A percentile compares a stretch with the other conserved stretches of the same genome.
phyloP scores from a whole-genome alignment of 2,329 filamentous ascomycete species.

The Cladosporium cucumerinum region DNA sequence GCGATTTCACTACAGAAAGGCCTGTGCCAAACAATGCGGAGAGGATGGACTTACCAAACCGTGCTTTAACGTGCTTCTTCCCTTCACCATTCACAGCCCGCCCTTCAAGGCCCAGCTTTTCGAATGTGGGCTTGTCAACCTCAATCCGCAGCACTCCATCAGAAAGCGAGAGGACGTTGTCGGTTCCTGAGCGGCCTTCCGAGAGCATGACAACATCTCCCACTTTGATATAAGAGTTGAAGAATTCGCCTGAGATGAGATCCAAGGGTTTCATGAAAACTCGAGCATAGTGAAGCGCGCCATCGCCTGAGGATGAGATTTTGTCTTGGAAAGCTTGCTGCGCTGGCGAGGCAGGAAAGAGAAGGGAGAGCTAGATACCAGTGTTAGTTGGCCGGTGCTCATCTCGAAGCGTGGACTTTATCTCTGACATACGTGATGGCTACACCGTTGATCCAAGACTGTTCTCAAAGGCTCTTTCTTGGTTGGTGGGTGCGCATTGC shows the following conservation, averaged over 20 bases:
- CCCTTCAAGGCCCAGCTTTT: constrained; percentile 76
- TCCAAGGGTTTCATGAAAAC: constrained; percentile 71
- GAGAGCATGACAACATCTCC: constrained; percentile 82
- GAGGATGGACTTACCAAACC: constrained; percentile 63
- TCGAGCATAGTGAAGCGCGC: constrained; percentile 56
- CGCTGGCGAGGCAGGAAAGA: constrained; percentile 55
- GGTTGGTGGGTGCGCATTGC: constrained; percentile 65
- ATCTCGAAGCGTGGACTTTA: neutral
- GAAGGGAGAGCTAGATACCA: constrained; percentile 57
- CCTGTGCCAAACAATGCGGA: too few relatives aligned
- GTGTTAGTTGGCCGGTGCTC: neutral
- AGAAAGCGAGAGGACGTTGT: constrained; percentile 68
- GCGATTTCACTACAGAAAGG: neutral
- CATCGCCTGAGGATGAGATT: constrained; percentile 19
- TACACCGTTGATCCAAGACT: constrained; percentile 62
- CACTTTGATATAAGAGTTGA: constrained; percentile 78
- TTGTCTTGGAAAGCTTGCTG: constrained; percentile 1
- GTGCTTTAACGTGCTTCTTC: constrained; percentile 62
- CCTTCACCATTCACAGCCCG: constrained; percentile 58
- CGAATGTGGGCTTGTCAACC: constrained; percentile 76
- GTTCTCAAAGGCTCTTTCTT: constrained; percentile 75
- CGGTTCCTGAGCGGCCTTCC: constrained; percentile 65
- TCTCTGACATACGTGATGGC: constrained; percentile 55
- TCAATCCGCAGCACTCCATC: constrained; percentile 74
- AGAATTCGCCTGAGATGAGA: constrained; percentile 71